A percentile compares a stretch with the other conserved stretches of the same genome.
Evolutionary conservation across 2,329 filamentous ascomycete genomes (phyloP).

Genomic region (Talaromyces sp.): DNA sequence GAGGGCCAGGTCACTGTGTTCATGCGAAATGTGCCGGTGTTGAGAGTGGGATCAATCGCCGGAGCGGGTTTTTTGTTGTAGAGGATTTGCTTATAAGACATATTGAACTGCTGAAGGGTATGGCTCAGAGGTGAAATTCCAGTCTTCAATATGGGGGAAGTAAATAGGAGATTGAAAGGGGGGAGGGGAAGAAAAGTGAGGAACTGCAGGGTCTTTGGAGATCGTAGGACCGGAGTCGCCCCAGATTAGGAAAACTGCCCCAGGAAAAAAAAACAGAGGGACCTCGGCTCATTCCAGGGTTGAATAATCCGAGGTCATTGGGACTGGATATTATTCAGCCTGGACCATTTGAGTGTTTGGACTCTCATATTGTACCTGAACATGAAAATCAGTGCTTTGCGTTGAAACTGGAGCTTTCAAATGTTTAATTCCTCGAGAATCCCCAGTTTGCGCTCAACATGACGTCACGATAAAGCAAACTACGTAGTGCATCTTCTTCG

Average conservation of each 20-base stretch:
- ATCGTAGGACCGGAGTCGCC: slow-evolving; percentile 19
- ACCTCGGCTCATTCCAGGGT: slow-evolving; percentile 18
- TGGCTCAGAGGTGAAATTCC: too few relatives aligned
- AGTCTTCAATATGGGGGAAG: too few relatives aligned
- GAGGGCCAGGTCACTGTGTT: slow-evolving; percentile 30
- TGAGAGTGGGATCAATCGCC: slow-evolving; percentile 40
- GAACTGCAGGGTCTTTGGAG: not conserved
- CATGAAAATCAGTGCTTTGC: too few relatives aligned
- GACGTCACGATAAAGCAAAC: slow-evolving; percentile 23
- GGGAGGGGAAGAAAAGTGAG: not conserved
- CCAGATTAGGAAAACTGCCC: slow-evolving; percentile 31
- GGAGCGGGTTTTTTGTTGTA: slow-evolving; percentile 38
- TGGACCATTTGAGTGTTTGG: not conserved
- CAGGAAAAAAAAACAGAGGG: slow-evolving; percentile 7
- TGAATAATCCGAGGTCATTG: not conserved
- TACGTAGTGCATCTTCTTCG: not conserved
- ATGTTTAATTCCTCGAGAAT: not conserved
- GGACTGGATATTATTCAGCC: not conserved
- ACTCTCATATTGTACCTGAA: too few relatives aligned
- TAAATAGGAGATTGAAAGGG: not conserved
- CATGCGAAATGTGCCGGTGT: slow-evolving; percentile 38
- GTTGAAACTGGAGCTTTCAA: not conserved
- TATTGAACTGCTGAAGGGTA: too few relatives aligned
- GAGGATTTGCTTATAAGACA: slow-evolving; percentile 41
- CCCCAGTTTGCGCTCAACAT: slow-evolving; percentile 14